Base-by-base conservation (phyloP, 2,329 filamentous ascomycete genomes). In the Phialocephala sp. region DNA sequence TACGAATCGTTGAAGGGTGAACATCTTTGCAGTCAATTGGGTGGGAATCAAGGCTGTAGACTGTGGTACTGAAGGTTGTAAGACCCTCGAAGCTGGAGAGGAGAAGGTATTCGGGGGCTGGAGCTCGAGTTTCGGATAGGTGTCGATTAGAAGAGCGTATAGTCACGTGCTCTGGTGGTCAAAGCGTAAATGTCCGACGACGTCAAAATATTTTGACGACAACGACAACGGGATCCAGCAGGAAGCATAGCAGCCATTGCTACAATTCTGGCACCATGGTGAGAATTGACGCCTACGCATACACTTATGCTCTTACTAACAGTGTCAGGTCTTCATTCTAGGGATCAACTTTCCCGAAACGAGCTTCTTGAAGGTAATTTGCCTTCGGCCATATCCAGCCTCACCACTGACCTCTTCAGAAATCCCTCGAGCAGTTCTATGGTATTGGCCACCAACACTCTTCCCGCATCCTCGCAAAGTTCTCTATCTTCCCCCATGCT, bases 301-400 rank as follows among this genome's bases (percentile, higher is more conserved):
- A 3, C 11, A 24, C 32, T 32, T 3, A 32, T 32, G 9, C 47
- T 35, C 47, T 18, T 63, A 36, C 66, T 73, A 45, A 73, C 20
- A 2, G 43, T 9, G 24, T 8, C 27, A 77, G 75, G 91, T 94
- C 75, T 92, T 95, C 83, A 89, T 98, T 75, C 85, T 94, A 76
- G 92, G 92, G 74, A 84, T 92, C 82, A 94, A 91, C 82, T 97
- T 98, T 83, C 82, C 87, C 73, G 94, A 97, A 81, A 81, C 83
- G 75, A 89, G 90, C 79, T 87, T 97, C 76, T 90, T 98, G 77
- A 91, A 91, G 84, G 93, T 92, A 87, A 32, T 15, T 55, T 50
- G n/a, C 57, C 32, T n/a, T 52, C 43, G 57, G 60, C 61, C 59
- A 54, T 50, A 58, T 43, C 27, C 47, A 47, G 36, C 9, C 9